A percentile compares a stretch with the other conserved stretches of the same genome.
phyloP scores from a whole-genome alignment of 2,329 filamentous ascomycete genomes.

The Fusarium beomiforme region DNA sequence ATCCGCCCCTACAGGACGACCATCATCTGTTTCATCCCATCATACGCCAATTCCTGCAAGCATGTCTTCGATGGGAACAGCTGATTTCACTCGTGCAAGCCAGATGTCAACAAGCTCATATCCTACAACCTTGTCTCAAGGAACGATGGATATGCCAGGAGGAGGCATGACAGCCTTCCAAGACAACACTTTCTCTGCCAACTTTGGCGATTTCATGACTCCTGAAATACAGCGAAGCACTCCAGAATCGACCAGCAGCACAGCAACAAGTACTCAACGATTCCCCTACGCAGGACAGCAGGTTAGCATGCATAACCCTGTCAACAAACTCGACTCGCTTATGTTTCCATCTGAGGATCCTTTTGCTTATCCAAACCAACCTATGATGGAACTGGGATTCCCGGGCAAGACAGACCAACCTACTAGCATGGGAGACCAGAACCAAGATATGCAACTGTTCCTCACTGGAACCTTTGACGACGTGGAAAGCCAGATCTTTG shows the following conservation, averaged over 20 bases:
- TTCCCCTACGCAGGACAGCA: conserved; percentile 47
- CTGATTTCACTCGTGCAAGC: conserved; percentile 48
- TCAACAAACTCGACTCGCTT: conserved; percentile 78
- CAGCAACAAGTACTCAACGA: conserved; percentile 53
- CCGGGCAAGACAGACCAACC: conserved; percentile 49
- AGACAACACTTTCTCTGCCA: conserved; percentile 51
- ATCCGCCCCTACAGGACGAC: conserved; percentile 57
- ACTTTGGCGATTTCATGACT: conserved; percentile 56
- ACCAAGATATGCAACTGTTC: conserved; percentile 58
- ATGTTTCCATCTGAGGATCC: conserved; percentile 85
- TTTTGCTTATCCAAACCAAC: conserved; percentile 82
- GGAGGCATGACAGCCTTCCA: conserved; percentile 46
- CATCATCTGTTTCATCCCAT: conserved; percentile 42
- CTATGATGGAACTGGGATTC: conserved; percentile 69
- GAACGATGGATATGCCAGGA: conserved; percentile 50
- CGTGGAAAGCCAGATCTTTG: conserved; percentile 78
- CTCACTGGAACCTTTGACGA: conserved; percentile 67
- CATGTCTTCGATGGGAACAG: conserved; percentile 48
- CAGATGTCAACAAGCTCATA: conserved; percentile 43
- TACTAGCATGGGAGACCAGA: conserved; percentile 47
- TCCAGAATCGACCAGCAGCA: conserved; percentile 54
- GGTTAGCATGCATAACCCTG: conserved; percentile 52
- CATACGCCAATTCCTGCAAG: conserved; percentile 45
- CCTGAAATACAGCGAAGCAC: conserved; percentile 57
- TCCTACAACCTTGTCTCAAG: conserved; percentile 41